Percentiles rank a stretch among this genome's conserved stretches.
phyloP scores from a whole-genome alignment of 1,139 yeast species.

The Yamadazyma kanchanaburiensis region DNA sequence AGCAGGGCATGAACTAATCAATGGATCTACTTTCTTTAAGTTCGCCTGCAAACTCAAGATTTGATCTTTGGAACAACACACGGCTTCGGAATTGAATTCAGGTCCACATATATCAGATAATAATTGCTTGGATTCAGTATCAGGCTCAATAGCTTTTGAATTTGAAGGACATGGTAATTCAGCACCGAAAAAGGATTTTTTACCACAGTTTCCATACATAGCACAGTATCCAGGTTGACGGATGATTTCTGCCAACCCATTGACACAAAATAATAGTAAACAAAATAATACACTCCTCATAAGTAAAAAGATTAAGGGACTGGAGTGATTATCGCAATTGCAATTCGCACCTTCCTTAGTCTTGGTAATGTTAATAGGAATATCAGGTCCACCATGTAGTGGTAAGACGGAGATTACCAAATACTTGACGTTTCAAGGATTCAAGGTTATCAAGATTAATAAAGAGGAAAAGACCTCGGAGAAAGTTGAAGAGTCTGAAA shows the following conservation, averaged over 20 bases:
- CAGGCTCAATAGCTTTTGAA: slow-evolving; percentile 42
- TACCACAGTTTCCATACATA: slow-evolving; percentile 70
- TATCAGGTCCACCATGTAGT: slow-evolving; percentile 68
- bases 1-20: slow-evolving; percentile 93
- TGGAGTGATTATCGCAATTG: too few relatives aligned
- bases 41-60: slow-evolving; percentile 38
- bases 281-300: too few relatives aligned
- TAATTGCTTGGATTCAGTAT: slow-evolving; percentile 41
- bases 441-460: slow-evolving; percentile 29
- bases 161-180: slow-evolving; percentile 75
- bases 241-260: too few relatives aligned
- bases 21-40: slow-evolving; percentile 69
- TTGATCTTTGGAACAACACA: slow-evolving; percentile 44
- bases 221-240: slow-evolving; percentile 49
- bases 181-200: slow-evolving; percentile 72
- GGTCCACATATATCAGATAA: slow-evolving; percentile 69
- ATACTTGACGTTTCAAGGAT: slow-evolving; percentile 58
- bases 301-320: too few relatives aligned
- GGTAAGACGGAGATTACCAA: slow-evolving; percentile 67
- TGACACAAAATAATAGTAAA: too few relatives aligned
- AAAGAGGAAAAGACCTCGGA: slow-evolving; percentile 10
- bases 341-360: too few relatives aligned
- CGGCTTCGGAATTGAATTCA: slow-evolving; percentile 42
- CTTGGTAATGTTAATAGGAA: slow-evolving; percentile 71
- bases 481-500: slow-evolving; percentile 21